Percentiles rank a stretch among this genome's conserved stretches.
Conservation (phyloP, 2,329 filamentous ascomycete species). For the Huntiella moniliformis region DNA sequence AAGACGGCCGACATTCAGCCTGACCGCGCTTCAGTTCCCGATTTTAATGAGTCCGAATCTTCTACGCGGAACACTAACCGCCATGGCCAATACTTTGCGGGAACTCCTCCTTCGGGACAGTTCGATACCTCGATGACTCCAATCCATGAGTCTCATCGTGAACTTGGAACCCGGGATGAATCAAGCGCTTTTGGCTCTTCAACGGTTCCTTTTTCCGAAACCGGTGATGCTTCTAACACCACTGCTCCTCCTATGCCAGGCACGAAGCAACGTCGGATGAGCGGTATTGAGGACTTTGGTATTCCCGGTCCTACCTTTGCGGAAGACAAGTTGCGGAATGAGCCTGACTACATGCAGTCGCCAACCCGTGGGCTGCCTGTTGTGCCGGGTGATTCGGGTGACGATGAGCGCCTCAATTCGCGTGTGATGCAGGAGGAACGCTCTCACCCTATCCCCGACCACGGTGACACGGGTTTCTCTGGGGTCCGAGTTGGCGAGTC, state of each 20-base stretch:
- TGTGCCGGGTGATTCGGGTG: conserved; percentile 2
- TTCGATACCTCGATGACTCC: too few relatives aligned
- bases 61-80: too few relatives aligned
- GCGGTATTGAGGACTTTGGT: background rate
- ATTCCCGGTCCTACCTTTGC: background rate
- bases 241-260: background rate
- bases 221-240: background rate
- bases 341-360: background rate
- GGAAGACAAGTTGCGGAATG: background rate
- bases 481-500: too few relatives aligned
- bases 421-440: background rate
- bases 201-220: too few relatives aligned
- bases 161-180: too few relatives aligned
- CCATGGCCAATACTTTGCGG: too few relatives aligned
- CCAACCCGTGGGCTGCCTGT: background rate
- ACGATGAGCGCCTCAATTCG: background rate
- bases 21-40: too few relatives aligned
- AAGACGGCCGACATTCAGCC: background rate
- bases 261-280: background rate
- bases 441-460: background rate
- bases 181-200: too few relatives aligned
- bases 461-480: too few relatives aligned
- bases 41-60: too few relatives aligned
- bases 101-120: too few relatives aligned
- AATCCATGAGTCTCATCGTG: too few relatives aligned